These are phyloP conservation scores for Colletotrichum tropicicola DNA, from an alignment of 2,329 filamentous ascomycete genomes.

Conservation along the genomic window DNA sequence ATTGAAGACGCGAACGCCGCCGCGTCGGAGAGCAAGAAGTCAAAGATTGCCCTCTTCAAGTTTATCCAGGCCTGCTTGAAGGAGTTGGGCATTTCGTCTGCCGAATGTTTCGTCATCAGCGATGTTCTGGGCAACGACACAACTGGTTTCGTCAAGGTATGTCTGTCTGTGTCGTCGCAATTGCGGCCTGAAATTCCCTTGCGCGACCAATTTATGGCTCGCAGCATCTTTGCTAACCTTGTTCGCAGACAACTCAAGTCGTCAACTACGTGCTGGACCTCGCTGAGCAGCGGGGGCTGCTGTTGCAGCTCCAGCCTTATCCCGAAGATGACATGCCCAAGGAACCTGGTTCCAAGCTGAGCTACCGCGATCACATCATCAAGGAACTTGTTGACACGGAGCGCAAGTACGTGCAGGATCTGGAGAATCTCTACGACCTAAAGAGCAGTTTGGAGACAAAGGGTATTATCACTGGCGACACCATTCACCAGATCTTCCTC, in stretches of 20 bases:
- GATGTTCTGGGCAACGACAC: constrained; percentile 95
- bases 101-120: constrained; percentile 90
- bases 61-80: constrained; percentile 91
- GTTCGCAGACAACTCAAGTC: constrained; percentile 78
- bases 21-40: constrained; percentile 74
- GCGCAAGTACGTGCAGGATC: constrained; percentile 95
- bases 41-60: constrained; percentile 90
- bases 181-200: neutral
- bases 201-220: neutral
- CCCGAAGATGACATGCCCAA: constrained; percentile 61
- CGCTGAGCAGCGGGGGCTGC: constrained; percentile 79
- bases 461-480: constrained; percentile 87
- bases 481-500: constrained; percentile 93
- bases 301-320: constrained; percentile 69
- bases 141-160: constrained; percentile 93
- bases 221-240: neutral
- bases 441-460: constrained; percentile 91
- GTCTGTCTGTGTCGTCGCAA: constrained; percentile 29
- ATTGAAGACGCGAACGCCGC: constrained; percentile 68
- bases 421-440: constrained; percentile 91
- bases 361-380: constrained; percentile 85
- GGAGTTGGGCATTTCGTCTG: constrained; percentile 79
- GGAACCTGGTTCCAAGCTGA: constrained; percentile 72
- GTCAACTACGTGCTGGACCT: constrained; percentile 93
- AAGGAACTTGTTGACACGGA: constrained; percentile 94